These are phyloP conservation scores for Oldenlandia corymbosa DNA, from an alignment of 257 asterid genomes.

Conservation along the genomic window DNA sequence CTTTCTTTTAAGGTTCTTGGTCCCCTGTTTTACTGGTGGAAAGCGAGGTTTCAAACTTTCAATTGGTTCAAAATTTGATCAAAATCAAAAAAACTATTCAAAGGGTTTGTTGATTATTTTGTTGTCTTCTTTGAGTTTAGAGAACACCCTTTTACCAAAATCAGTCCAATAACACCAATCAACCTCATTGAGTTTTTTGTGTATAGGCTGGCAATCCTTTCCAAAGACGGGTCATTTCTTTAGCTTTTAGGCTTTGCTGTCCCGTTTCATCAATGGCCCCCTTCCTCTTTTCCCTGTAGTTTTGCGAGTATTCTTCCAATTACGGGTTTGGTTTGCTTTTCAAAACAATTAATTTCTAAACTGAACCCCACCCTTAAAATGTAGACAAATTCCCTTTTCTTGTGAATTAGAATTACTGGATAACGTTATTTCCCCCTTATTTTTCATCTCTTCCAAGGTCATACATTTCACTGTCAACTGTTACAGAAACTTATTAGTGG, in stretches of 20 bases:
- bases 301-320: not conserved
- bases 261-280: not conserved
- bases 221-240: conserved; percentile 17
- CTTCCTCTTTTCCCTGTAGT: too few relatives aligned
- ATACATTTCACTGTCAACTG: too few relatives aligned
- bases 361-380: conserved; percentile 7
- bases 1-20: conserved; percentile 29
- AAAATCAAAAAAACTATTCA: too few relatives aligned
- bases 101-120: too few relatives aligned
- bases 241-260: conserved; percentile 12
- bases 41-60: conserved; percentile 12
- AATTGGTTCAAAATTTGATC: conserved; percentile 22
- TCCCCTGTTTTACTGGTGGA: conserved; percentile 27
- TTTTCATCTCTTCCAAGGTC: too few relatives aligned
- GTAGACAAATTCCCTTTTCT: not conserved
- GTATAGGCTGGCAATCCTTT: conserved; percentile 46
- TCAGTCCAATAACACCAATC: conserved; percentile 30
- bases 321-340: not conserved
- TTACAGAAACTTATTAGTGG: too few relatives aligned
- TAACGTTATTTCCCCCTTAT: conserved; percentile 7
- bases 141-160: conserved; percentile 24
- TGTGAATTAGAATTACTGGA: too few relatives aligned
- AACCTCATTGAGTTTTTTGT: conserved; percentile 29
- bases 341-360: not conserved
- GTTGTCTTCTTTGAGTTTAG: conserved; percentile 33